Evolutionary conservation across 2,329 filamentous ascomycete species (phyloP), one percentile per base, ranked within the genome.

Genomic region (Diaporthe nobilis): DNA sequence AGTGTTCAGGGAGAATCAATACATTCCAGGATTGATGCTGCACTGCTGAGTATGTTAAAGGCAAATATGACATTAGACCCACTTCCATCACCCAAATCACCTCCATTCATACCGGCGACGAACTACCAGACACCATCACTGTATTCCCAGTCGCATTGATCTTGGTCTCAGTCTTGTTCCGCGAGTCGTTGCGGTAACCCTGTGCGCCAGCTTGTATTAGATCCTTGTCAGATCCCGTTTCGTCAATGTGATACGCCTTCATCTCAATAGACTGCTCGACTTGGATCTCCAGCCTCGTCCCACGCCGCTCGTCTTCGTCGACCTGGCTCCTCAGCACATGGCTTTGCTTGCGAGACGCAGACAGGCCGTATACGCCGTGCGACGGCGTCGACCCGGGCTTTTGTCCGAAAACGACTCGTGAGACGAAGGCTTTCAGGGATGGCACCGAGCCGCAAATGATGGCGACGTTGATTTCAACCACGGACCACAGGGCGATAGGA

Each of bases 381-480:
- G 49, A 58, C 39, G 61, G 61, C 12, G 61, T 57, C 22, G 37
- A 51, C 5, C 55, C 63, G 53, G 22, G n/a, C 34, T 57, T 75
- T 34, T 47, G 44, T n/a, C 65, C 74, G 53, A 85, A 87, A 12
- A 86, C 84, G 57, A 83, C 79, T 37, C 81, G 83, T 15, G 84
- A 84, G 71, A 85, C 82, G 1, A 86, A 83, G 9, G 83, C 85
- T 6, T 85, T 87, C 8, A 80, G 84, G 9, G 85, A 82, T 1
- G 81, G 80, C 2, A 85, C 85, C 51, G 85, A 87, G 58, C 85
- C 85, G 5, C 81, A 85, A 60, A 81, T 83, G 61, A 87, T 87
- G 39, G 84, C 85, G 8, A 81, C 76, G 73, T 81, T 80, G 72
- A 80, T 78, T 72, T 82, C 81, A 63, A 81, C 78, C 67, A 75